phyloP scores from a whole-genome alignment of 768 basidiomycete genomes.

The Austroboletus eburneus region DNA sequence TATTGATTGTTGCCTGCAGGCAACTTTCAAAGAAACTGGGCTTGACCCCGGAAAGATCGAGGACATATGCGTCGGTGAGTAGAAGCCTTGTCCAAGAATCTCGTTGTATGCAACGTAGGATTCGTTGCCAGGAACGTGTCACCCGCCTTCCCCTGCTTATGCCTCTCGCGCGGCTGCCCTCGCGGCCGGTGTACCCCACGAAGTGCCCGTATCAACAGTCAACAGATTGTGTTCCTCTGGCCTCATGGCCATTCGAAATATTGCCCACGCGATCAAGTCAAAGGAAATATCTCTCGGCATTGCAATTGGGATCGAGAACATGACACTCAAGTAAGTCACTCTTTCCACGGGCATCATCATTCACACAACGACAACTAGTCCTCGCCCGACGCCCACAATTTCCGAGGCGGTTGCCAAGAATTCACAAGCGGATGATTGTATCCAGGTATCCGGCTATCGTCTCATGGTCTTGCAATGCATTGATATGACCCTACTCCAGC shows the following conservation, averaged over 20 bases:
- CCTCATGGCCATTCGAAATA: slow-evolving; percentile 86
- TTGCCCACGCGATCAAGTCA: slow-evolving; percentile 81
- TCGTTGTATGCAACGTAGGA: neutral
- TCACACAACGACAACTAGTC: slow-evolving; percentile 35
- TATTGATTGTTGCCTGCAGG: slow-evolving; percentile 36
- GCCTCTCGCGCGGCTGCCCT: slow-evolving; percentile 84
- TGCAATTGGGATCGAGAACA: slow-evolving; percentile 79
- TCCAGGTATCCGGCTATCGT: slow-evolving; percentile 41
- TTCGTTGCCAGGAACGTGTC: slow-evolving; percentile 61
- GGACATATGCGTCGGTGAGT: slow-evolving; percentile 79
- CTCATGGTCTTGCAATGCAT: neutral
- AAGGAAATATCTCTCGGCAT: slow-evolving; percentile 86
- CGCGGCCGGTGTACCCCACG: slow-evolving; percentile 82
- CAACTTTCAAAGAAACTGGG: slow-evolving; percentile 58
- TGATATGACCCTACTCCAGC: slow-evolving; percentile 38
- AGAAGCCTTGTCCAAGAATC: neutral
- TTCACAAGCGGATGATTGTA: slow-evolving; percentile 68
- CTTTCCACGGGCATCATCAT: slow-evolving; percentile 1
- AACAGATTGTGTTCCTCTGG: slow-evolving; percentile 95
- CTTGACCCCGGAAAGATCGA: slow-evolving; percentile 71
- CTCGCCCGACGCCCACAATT: slow-evolving; percentile 71
- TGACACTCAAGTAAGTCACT: slow-evolving; percentile 64
- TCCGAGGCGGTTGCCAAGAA: slow-evolving; percentile 53
- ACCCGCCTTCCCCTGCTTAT: slow-evolving; percentile 77
- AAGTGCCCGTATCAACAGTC: slow-evolving; percentile 84